Conservation (phyloP, 192 early-diverging fungal genomes). For the Spinellus fusiger region DNA sequence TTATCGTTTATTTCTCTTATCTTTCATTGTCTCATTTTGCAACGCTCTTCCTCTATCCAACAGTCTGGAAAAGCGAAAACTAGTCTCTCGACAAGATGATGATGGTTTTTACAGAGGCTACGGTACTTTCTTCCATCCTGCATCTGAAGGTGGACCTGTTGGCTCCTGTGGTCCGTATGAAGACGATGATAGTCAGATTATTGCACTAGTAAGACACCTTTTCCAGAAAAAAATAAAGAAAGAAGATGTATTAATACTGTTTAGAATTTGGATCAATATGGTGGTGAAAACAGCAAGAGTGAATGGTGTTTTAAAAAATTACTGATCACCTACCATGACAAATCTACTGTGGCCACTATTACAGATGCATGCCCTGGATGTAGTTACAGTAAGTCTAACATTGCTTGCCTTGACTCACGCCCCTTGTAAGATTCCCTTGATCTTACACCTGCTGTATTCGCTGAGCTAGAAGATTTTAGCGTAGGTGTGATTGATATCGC, state of each 20-base stretch:
- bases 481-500: slow-evolving; percentile 33
- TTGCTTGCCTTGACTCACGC: slow-evolving; percentile 37
- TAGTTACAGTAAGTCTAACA: slow-evolving; percentile 21
- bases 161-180: slow-evolving; percentile 35
- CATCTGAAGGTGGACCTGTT: slow-evolving; percentile 14
- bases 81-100: neutral
- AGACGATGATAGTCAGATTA: slow-evolving; percentile 33
- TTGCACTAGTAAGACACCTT: slow-evolving; percentile 29
- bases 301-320: slow-evolving; percentile 31
- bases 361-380: slow-evolving; percentile 44
- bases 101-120: slow-evolving; percentile 16
- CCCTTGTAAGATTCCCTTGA: slow-evolving; percentile 34
- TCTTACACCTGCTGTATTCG: slow-evolving; percentile 35
- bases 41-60: too few relatives aligned
- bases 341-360: slow-evolving; percentile 30
- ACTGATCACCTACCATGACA: slow-evolving; percentile 25
- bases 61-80: too few relatives aligned
- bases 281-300: slow-evolving; percentile 23
- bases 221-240: too few relatives aligned
- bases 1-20: too few relatives aligned
- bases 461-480: slow-evolving; percentile 25
- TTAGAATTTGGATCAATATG: slow-evolving; percentile 27
- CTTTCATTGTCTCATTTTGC: too few relatives aligned
- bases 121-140: slow-evolving; percentile 40
- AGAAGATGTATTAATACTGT: slow-evolving; percentile 14